A percentile compares a stretch with the other conserved stretches of the same genome.
These are phyloP conservation scores for Xerocomus spinulosus DNA, from an alignment of 768 basidiomycete species.

Conservation along the genomic window DNA sequence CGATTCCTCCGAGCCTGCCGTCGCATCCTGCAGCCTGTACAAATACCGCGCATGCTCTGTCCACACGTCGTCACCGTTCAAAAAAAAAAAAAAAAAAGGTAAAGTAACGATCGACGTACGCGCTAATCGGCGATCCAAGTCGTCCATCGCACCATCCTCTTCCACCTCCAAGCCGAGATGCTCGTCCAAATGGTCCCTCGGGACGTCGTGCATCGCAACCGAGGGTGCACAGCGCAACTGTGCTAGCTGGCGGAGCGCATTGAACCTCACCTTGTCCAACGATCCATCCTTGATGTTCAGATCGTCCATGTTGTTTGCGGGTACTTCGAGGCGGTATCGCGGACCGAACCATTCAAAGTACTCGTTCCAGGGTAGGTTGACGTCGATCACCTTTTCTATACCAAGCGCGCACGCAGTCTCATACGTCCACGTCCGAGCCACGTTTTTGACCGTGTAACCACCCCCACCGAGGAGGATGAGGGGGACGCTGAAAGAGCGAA, in stretches of 20 bases:
- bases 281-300: constrained; percentile 78
- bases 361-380: constrained; percentile 77
- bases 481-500: constrained; percentile 78
- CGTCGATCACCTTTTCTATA: constrained; percentile 70
- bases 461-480: constrained; percentile 92
- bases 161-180: constrained; percentile 57
- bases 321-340: constrained; percentile 87
- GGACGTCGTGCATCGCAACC: constrained; percentile 81
- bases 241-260: constrained; percentile 51
- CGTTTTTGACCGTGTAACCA: constrained; percentile 96
- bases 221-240: constrained; percentile 74
- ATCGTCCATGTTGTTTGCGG: constrained; percentile 92
- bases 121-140: constrained; percentile 64
- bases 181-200: constrained; percentile 58
- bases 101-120: too few relatives aligned
- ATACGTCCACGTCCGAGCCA: constrained; percentile 91
- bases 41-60: constrained; percentile 65
- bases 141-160: constrained; percentile 45
- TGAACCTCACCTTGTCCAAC: constrained; percentile 72
- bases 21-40: constrained; percentile 52
- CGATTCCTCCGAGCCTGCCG: constrained; percentile 44
- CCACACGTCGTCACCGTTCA: background rate
- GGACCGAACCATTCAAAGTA: constrained; percentile 99
- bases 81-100: too few relatives aligned
- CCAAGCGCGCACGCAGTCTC: constrained; percentile 96